Conservation (phyloP, 2,329 filamentous ascomycete genomes). For the Myriosclerotinia duriaeana region DNA sequence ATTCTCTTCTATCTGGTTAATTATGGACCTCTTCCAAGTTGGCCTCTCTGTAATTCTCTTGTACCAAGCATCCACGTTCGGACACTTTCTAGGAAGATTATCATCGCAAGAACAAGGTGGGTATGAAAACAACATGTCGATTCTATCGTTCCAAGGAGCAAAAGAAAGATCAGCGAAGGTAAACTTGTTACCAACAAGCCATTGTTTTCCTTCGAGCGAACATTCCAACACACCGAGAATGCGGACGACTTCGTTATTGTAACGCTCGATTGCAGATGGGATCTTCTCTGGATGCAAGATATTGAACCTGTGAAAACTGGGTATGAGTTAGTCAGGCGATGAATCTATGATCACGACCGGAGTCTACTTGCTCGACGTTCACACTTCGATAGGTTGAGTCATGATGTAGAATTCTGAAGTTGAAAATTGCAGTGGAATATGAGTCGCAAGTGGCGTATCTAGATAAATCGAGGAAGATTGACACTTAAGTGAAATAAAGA, state of each 20-base stretch:
- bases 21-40: slow-evolving; percentile 17
- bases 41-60: slow-evolving; percentile 7
- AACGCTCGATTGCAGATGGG: slow-evolving; percentile 46
- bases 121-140: not conserved
- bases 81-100: not conserved
- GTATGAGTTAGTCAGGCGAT: not conserved
- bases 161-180: slow-evolving; percentile 46
- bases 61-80: slow-evolving; percentile 22
- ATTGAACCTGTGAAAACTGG: slow-evolving; percentile 31
- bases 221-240: slow-evolving; percentile 46
- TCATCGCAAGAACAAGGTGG: not conserved
- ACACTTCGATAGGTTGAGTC: too few species aligned
- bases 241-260: slow-evolving; percentile 44
- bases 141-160: slow-evolving; percentile 36
- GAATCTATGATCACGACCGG: too few species aligned
- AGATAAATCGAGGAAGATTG: too few species aligned
- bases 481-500: too few species aligned
- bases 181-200: slow-evolving; percentile 43
- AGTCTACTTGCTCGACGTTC: too few species aligned
- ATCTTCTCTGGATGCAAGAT: slow-evolving; percentile 44
- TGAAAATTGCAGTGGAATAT: too few species aligned
- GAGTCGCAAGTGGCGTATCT: too few species aligned
- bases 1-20: slow-evolving; percentile 3
- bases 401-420: too few species aligned
- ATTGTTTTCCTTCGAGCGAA: slow-evolving; percentile 38